Conservation (phyloP, 352 stramenopile species). For the Pythium aristosporum region DNA sequence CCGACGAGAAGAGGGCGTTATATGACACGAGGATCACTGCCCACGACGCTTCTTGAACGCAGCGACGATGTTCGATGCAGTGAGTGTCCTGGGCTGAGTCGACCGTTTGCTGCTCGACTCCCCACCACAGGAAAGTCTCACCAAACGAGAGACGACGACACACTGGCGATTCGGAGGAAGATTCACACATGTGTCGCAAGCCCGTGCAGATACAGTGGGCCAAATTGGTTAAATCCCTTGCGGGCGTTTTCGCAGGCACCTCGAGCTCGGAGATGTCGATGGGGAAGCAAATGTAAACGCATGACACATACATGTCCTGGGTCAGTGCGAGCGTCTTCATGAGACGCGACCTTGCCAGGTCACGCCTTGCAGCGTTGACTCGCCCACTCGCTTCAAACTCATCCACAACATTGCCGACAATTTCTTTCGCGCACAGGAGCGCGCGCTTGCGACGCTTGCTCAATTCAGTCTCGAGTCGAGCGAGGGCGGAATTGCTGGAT, state of each 20-base stretch:
- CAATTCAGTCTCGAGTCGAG: constrained; percentile 37
- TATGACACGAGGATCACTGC: constrained; percentile 32
- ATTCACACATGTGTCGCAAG: constrained; percentile 33
- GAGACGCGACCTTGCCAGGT: constrained; percentile 18
- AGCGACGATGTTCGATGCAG: not conserved
- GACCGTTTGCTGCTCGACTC: constrained; percentile 17
- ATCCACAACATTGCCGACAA: constrained; percentile 13
- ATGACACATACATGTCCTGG: constrained; percentile 26
- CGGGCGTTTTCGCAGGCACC: not conserved
- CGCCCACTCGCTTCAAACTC: constrained; percentile 25
- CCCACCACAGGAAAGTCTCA: constrained; percentile 38
- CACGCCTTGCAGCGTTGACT: constrained; percentile 18
- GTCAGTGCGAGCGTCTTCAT: constrained; percentile 25
- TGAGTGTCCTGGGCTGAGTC: not conserved
- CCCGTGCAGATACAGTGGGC: constrained; percentile 32
- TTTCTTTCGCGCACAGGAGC: constrained; percentile 35
- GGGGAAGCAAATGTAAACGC: constrained; percentile 37
- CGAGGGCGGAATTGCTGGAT: constrained; percentile 23
- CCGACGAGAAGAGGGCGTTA: constrained; percentile 37
- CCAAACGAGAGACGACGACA: constrained; percentile 28
- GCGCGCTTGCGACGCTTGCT: constrained; percentile 34
- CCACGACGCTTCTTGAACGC: constrained; percentile 24
- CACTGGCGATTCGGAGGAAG: constrained; percentile 16
- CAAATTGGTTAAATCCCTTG: constrained; percentile 6
- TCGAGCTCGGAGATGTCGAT: constrained; percentile 21